Conservation (phyloP, 2,329 filamentous ascomycete genomes). For the Fusarium praegraminearum region DNA sequence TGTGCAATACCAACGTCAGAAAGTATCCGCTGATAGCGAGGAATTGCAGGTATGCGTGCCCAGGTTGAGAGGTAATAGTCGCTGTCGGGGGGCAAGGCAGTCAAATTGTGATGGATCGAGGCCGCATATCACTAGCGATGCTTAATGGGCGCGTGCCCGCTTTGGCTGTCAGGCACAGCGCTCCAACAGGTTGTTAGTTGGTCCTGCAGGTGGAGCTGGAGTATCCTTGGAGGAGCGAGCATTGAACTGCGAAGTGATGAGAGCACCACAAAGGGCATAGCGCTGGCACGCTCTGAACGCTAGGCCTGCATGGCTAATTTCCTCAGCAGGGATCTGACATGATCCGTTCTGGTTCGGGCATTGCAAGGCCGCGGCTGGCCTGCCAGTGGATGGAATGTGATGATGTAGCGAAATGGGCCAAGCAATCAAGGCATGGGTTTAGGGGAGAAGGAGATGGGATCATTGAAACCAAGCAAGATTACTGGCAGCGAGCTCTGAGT, state of each 20-base stretch:
- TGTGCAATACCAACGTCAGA: background rate
- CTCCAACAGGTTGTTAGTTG: conserved; percentile 31
- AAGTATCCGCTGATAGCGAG: conserved; percentile 5
- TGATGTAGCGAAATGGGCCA: conserved; percentile 42
- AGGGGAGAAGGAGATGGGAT: conserved; percentile 5
- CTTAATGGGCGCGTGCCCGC: conserved; percentile 35
- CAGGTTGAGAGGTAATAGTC: background rate
- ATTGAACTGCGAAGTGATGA: background rate
- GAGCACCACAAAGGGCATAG: conserved; percentile 29
- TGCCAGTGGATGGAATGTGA: conserved; percentile 42
- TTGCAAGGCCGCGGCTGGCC: conserved; percentile 30
- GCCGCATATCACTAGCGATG: conserved; percentile 29
- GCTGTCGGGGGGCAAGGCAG: conserved; percentile 2
- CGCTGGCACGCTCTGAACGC: conserved; percentile 18
- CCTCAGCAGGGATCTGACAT: conserved; percentile 30
- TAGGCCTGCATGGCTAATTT: conserved; percentile 37
- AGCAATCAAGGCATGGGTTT: conserved; percentile 28
- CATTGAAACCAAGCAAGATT: conserved; percentile 3
- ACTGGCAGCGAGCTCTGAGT: conserved; percentile 18
- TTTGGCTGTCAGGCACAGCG: conserved; percentile 40
- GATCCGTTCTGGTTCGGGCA: conserved; percentile 37
- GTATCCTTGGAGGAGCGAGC: conserved; percentile 8
- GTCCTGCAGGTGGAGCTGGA: conserved; percentile 25
- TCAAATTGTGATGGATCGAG: conserved; percentile 41
- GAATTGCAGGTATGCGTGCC: background rate